Base-by-base conservation (phyloP, 2,329 filamentous ascomycete species). In the Phyllosticta citribraziliensis region DNA sequence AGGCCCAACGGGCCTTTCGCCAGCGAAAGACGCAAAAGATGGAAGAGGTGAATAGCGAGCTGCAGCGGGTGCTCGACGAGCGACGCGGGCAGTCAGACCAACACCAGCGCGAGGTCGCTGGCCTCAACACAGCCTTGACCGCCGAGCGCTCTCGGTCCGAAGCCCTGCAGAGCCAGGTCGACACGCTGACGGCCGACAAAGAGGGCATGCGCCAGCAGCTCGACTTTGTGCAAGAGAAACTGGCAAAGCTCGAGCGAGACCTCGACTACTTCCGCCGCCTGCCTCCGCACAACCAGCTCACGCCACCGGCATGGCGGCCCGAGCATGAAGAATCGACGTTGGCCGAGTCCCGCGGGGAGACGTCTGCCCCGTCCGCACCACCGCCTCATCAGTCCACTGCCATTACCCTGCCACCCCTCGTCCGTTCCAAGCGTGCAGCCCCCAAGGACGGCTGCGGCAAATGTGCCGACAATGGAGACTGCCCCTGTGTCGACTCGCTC, bases 1-100 rank as follows among this genome's bases (percentile, higher is more conserved):
- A 90, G 55, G 93, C 93, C 2, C 93, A 97, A 76, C 82, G 93
- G 62, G 90, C 89, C 1, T 97, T 97, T 74, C 84, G 93, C 35
- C 91, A 96, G 75, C 82, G 93, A 62, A 84, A 93, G 65, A 90
- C 90, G 2, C 89, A 90, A 24, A 88, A 90, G 50, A 89, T 97
- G 6, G 87, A 88, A 50, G 92, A 83, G 65, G 75, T 84, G 54
- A 78, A 82, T 63, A 60, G 63, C 25, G 67, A 71, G 59, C 65
- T 72, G 5, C 78, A 83, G 57, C 62, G 30, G n/a, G 62, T 62
- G 25, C 63, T 58, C 30, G 60, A 62, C 17, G 60, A 56, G 50
- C 60, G 60, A 50, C 58, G 54, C n/a, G 63, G 65, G 57, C 57
- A 67, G 17, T 51, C 62, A 52, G 65, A 69, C 20, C 52, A 65